Evolutionary conservation across 345 rosid species (phyloP), one percentile per base, ranked within the genome.

Genomic region (Linum trigynum): DNA sequence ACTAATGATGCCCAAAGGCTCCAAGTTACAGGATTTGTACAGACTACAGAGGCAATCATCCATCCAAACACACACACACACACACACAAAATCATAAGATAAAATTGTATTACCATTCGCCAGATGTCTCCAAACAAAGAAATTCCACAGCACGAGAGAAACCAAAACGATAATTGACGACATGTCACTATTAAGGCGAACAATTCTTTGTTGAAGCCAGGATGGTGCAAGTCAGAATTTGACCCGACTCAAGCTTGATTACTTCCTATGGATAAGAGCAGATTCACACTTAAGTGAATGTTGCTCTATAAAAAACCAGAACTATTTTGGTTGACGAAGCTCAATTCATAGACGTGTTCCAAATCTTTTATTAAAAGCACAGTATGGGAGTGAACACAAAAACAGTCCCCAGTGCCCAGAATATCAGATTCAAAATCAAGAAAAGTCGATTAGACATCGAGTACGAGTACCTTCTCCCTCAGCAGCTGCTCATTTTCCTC

Each of bases 401-500:
- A 23, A 23, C 32, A 23, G 32, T 23, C 32, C 32, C 32, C 32
- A 23, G 32, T 23, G 15, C 3, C 53, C 5, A 41, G 6, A 4
- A 4, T 41, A 41, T 48, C 3, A 15, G 14, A 7, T 1, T 9
- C 53, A 48, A 15, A 48, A 48, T 48, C 53, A 12, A 7, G 53
- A 48, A 10, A 48, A 48, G 11, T 1, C 35, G 7, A 36, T 38
- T 41, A 58, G 45, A 38, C 5, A 38, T 5, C 15, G 65, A 41
- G 37, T 40, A 23, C 10, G 45, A 71, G 23, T 79, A 85, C 89
- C 87, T 82, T 90, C 65, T 90, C 98, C 70, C 76, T 86, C 72
- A 81, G 65, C 69, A 92, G 82, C 76, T 51, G 71, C 66, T 80
- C 92, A 43, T 92, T 88, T 80, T 90, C 97, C 72, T 83, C 84